These are phyloP conservation scores for Hypoxylon subgilvum DNA, from an alignment of 495 filamentous ascomycete genomes.

Conservation along the genomic window DNA sequence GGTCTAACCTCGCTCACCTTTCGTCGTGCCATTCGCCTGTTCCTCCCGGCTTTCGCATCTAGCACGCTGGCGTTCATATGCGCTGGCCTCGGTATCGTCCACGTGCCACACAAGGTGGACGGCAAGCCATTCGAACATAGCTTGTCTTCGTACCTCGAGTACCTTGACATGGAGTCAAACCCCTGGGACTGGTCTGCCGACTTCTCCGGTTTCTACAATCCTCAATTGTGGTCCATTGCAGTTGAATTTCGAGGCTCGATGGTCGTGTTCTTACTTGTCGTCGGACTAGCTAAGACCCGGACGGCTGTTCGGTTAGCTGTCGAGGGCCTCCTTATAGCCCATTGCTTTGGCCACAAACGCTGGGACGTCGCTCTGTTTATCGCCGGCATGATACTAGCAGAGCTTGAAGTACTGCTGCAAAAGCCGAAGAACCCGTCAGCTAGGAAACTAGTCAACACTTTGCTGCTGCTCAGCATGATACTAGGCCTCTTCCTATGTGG, in stretches of 20 bases:
- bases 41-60: slow-evolving; percentile 62
- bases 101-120: slow-evolving; percentile 36
- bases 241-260: slow-evolving; percentile 57
- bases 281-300: slow-evolving; percentile 46
- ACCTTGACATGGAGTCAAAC: slow-evolving; percentile 46
- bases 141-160: slow-evolving; percentile 37
- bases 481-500: slow-evolving; percentile 40
- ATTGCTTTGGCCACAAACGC: slow-evolving; percentile 46
- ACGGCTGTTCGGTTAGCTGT: slow-evolving; percentile 42
- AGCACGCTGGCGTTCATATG: slow-evolving; percentile 61
- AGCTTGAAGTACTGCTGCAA: slow-evolving; percentile 46
- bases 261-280: slow-evolving; percentile 51
- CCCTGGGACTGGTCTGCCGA: slow-evolving; percentile 38
- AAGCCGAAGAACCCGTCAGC: slow-evolving; percentile 28
- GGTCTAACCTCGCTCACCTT: slow-evolving; percentile 65
- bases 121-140: slow-evolving; percentile 46
- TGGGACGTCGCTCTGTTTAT: slow-evolving; percentile 57
- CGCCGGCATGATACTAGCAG: slow-evolving; percentile 51
- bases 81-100: slow-evolving; percentile 58
- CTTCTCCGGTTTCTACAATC: slow-evolving; percentile 45
- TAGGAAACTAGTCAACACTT: slow-evolving; percentile 21
- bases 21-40: slow-evolving; percentile 65
- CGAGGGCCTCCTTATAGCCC: slow-evolving; percentile 40
- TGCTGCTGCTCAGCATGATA: slow-evolving; percentile 33
- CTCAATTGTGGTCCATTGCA: slow-evolving; percentile 60